Conservation (phyloP, 139 green algal genomes). For the Dunaliella primolecta region DNA sequence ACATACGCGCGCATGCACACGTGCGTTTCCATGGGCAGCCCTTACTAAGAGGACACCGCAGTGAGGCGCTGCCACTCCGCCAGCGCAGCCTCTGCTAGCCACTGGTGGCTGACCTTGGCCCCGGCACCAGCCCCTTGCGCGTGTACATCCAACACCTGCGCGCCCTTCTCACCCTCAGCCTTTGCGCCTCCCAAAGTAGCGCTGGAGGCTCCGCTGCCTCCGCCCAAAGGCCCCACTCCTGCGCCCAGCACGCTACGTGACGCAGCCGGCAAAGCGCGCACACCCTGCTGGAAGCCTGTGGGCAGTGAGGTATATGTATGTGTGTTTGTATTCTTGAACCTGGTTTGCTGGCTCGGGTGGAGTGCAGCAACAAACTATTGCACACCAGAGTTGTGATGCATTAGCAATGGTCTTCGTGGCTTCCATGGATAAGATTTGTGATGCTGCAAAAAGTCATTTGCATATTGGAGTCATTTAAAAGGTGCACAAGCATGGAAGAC, state of each 20-base stretch:
- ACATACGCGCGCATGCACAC: too few relatives aligned
- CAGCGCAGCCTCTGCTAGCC: constrained; percentile 22
- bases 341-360: background rate
- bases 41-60: background rate
- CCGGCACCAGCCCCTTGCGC: background rate
- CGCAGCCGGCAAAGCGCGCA: background rate
- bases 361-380: too few relatives aligned
- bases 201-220: background rate
- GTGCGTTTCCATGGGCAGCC: too few relatives aligned
- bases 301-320: background rate
- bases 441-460: background rate
- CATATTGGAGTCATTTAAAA: background rate
- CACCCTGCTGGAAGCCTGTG: background rate
- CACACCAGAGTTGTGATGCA: background rate
- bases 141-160: background rate
- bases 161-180: background rate
- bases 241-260: background rate
- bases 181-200: background rate
- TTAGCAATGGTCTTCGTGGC: background rate
- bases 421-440: background rate
- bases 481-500: too few relatives aligned
- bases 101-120: constrained; percentile 4
- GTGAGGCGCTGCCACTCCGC: constrained; percentile 36
- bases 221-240: background rate
- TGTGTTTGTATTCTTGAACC: background rate